These are phyloP conservation scores for Prunus mume DNA, from an alignment of 306 rosid species.

Conservation along the genomic window DNA sequence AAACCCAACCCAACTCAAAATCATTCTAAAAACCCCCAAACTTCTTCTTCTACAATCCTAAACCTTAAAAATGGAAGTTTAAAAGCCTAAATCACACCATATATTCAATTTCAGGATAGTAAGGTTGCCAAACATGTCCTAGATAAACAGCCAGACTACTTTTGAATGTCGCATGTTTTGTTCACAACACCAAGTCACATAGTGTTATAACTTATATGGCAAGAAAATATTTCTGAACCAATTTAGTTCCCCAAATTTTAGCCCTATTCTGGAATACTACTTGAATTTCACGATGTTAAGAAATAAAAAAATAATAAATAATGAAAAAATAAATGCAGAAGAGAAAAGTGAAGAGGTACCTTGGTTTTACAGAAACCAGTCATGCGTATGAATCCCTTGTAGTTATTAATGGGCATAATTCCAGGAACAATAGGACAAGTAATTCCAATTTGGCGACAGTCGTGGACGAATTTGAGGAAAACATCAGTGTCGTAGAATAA, in stretches of 20 bases:
- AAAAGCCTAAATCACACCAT: neutral
- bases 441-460: constrained; percentile 97
- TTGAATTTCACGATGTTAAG: no score
- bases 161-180: neutral
- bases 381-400: constrained; percentile 94
- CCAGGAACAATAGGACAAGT: constrained; percentile 96
- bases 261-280: neutral
- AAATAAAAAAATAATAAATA: no score
- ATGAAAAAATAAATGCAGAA: neutral
- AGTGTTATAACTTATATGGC: neutral
- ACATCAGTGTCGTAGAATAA: constrained; percentile 83
- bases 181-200: neutral
- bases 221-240: neutral
- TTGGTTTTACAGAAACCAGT: constrained; percentile 96
- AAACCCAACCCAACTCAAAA: neutral
- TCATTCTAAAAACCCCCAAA: neutral
- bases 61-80: neutral
- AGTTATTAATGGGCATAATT: constrained; percentile 96
- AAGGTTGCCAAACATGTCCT: neutral
- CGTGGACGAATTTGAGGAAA: constrained; percentile 90
- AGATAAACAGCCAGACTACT: neutral
- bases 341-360: constrained; percentile 34
- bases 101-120: neutral
- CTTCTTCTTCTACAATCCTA: no score
- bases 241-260: no score